phyloP scores from a whole-genome alignment of 257 asterid species.

The Plantago elongata region DNA sequence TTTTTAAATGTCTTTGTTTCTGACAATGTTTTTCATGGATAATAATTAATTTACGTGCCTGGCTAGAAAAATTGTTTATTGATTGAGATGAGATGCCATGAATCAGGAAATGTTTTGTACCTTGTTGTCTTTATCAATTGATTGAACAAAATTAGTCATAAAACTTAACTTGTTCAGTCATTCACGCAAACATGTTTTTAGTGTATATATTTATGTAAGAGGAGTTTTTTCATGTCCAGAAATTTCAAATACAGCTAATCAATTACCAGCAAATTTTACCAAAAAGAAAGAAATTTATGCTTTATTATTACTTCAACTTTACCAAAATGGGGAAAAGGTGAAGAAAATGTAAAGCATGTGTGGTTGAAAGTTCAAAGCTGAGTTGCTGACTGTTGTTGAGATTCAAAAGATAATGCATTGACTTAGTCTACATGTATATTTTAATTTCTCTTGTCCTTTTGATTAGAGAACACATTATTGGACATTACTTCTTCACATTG shows the following conservation, averaged over 20 bases:
- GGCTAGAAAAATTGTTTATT: conserved; percentile 2
- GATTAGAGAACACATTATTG: too few species aligned
- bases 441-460: neutral
- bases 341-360: conserved; percentile 1
- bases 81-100: conserved; percentile 30
- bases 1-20: conserved; percentile 2
- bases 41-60: conserved; percentile 17
- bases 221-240: neutral
- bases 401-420: conserved; percentile 5
- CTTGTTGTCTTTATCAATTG: conserved; percentile 23
- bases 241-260: too few species aligned
- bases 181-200: conserved; percentile 13
- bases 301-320: too few species aligned
- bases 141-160: conserved; percentile 9
- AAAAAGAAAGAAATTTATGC: too few species aligned
- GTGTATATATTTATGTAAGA: conserved; percentile 17
- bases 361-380: neutral
- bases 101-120: conserved; percentile 14
- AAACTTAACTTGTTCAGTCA: conserved; percentile 10
- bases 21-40: conserved; percentile 22
- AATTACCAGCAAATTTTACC: too few species aligned
- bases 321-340: neutral
- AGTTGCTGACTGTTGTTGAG: conserved; percentile 5
- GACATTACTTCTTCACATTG: too few species aligned
- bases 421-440: neutral